Percentiles rank a stretch among this genome's conserved stretches.
Conservation (phyloP, 352 stramenopile genomes). For the Blastocystis sp. region DNA sequence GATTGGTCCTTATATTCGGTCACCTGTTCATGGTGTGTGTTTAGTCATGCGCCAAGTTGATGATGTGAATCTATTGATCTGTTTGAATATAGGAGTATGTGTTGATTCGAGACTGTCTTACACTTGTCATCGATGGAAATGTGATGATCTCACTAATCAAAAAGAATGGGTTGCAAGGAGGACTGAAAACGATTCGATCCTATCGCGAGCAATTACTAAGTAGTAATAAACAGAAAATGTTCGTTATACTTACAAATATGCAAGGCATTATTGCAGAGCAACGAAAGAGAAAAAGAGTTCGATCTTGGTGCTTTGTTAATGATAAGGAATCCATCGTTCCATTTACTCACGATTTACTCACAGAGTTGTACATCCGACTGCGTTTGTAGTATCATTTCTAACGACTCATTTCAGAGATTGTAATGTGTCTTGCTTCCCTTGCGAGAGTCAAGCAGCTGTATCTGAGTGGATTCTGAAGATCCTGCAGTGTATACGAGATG, state of each 20-base stretch:
- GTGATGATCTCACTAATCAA: slow-evolving; percentile 38
- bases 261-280: slow-evolving; percentile 52
- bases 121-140: slow-evolving; percentile 10
- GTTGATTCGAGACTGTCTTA: not conserved
- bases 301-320: too few species aligned
- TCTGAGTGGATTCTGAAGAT: not conserved
- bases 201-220: not conserved
- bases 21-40: slow-evolving; percentile 14
- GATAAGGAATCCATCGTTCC: slow-evolving; percentile 1
- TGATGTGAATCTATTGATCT: not conserved
- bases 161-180: not conserved
- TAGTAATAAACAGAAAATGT: not conserved
- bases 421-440: slow-evolving; percentile 12
- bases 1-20: slow-evolving; percentile 19
- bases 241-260: slow-evolving; percentile 55
- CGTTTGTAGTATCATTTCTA: not conserved
- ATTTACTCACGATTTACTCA: slow-evolving; percentile 22
- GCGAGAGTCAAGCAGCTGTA: not conserved
- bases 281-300: not conserved
- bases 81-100: not conserved
- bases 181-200: not conserved
- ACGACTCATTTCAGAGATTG: not conserved
- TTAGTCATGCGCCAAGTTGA: slow-evolving; percentile 11
- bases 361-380: slow-evolving; percentile 41
- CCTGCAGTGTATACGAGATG: not conserved